Percentiles rank a stretch among this genome's conserved stretches.
phyloP scores from a whole-genome alignment of 768 basidiomycete species.

The Xerocomellus amylosporus region DNA sequence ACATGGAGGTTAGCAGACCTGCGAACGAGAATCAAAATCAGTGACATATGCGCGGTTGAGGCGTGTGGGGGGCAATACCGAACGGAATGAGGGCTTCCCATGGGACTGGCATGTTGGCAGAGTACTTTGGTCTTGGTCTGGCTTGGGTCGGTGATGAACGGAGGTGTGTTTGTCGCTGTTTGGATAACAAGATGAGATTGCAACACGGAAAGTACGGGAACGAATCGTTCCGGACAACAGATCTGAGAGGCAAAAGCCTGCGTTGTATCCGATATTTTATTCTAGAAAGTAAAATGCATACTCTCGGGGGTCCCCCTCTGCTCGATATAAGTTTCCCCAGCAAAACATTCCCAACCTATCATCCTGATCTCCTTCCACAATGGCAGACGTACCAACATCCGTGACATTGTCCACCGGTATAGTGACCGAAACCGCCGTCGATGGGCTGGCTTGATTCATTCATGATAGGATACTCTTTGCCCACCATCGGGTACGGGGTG shows the following conservation, averaged over 20 bases:
- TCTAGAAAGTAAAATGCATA: neutral
- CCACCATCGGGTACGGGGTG: slow-evolving; percentile 29
- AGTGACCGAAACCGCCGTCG: neutral
- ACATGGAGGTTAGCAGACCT: slow-evolving; percentile 87
- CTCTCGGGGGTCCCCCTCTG: slow-evolving; percentile 1
- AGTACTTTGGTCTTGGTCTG: neutral
- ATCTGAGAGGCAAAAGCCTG: neutral
- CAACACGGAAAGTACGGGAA: neutral
- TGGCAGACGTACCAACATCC: slow-evolving; percentile 6
- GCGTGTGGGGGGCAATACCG: slow-evolving; percentile 43
- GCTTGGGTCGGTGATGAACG: neutral
- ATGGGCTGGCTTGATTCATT: neutral
- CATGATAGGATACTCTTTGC: slow-evolving; percentile 22
- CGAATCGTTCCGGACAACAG: neutral
- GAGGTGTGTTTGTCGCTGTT: slow-evolving; percentile 22
- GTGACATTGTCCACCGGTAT: slow-evolving; percentile 14
- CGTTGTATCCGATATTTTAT: neutral
- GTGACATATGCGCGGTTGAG: neutral
- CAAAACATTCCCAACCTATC: neutral
- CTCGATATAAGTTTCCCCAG: slow-evolving; percentile 1
- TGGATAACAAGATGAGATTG: slow-evolving; percentile 9
- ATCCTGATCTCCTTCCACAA: neutral
- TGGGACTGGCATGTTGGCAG: slow-evolving; percentile 82
- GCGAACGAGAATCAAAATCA: slow-evolving; percentile 2
- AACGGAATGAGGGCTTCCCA: slow-evolving; percentile 98